Percentiles rank a stretch among this genome's conserved stretches.
Evolutionary conservation across 805 yeast species (phyloP).

Genomic region (Metschnikowia henanensis): DNA sequence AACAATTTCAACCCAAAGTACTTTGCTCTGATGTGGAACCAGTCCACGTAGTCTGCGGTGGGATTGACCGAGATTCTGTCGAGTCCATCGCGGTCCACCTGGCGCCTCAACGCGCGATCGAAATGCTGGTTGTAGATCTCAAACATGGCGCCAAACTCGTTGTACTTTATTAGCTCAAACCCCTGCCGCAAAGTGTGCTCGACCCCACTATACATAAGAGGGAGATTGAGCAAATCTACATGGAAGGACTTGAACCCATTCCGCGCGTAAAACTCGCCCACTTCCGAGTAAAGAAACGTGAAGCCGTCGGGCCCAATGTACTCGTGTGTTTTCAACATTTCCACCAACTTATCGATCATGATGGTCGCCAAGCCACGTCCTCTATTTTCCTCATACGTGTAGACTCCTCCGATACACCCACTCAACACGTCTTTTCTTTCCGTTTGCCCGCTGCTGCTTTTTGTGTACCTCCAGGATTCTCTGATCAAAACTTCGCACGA

Average conservation of each 20-base stretch:
- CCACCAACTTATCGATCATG: conserved; percentile 40
- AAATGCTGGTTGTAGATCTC: conserved; percentile 22
- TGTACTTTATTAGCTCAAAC: conserved; percentile 26
- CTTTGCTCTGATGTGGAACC: conserved; percentile 45
- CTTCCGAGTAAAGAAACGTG: conserved; percentile 41
- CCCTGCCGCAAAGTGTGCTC: conserved; percentile 1
- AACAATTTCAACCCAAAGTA: conserved; percentile 22
- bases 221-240: conserved; percentile 33
- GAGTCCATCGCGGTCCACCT: conserved; percentile 29
- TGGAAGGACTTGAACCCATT: conserved; percentile 39
- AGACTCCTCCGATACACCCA: conserved; percentile 46
- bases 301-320: conserved; percentile 33
- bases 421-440: conserved; percentile 21
- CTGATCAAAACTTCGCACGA: conserved; percentile 38
- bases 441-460: conserved; percentile 16
- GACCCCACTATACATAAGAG: conserved; percentile 12
- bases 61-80: conserved; percentile 33
- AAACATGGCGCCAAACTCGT: conserved; percentile 29
- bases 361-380: conserved; percentile 39
- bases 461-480: conserved; percentile 26
- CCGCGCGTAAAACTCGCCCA: conserved; percentile 42
- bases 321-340: conserved; percentile 20
- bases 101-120: conserved; percentile 17
- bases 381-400: conserved; percentile 35
- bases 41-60: conserved; percentile 30